These are phyloP conservation scores for Hymenoscyphus albidus DNA, from an alignment of 2,329 filamentous ascomycete genomes.

Conservation along the genomic window DNA sequence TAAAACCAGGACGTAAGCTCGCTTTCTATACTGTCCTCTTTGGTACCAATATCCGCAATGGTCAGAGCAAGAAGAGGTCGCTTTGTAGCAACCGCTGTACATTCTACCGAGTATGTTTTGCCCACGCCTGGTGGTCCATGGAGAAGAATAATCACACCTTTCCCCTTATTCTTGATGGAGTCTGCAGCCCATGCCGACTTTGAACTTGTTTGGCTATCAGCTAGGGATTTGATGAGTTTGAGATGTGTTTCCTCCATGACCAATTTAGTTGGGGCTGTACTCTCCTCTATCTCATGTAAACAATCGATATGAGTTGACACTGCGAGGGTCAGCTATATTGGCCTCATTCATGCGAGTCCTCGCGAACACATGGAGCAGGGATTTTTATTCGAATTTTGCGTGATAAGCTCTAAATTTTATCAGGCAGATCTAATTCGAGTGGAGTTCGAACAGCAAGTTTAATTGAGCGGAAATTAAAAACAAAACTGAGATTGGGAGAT, in stretches of 20 bases:
- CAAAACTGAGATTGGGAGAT: background rate
- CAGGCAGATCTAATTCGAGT: no score
- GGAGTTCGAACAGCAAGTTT: background rate
- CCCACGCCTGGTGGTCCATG: slow-evolving; percentile 12
- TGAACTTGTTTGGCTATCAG: background rate
- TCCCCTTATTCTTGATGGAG: slow-evolving; percentile 10
- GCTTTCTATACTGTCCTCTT: slow-evolving; percentile 40
- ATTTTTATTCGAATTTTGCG: no score
- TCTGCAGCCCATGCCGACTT: slow-evolving; percentile 3
- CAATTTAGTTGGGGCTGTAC: background rate
- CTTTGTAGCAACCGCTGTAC: slow-evolving; percentile 20
- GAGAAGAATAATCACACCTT: slow-evolving; percentile 13
- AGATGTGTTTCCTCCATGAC: background rate
- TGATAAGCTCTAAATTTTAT: no score
- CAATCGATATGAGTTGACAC: background rate
- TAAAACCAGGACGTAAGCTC: slow-evolving; percentile 41
- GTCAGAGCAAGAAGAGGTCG: slow-evolving; percentile 33
- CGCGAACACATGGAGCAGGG: no score
- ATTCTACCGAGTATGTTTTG: slow-evolving; percentile 27
- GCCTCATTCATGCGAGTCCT: background rate
- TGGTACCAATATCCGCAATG: slow-evolving; percentile 46
- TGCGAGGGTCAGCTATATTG: background rate
- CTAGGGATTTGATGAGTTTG: background rate
- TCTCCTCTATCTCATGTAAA: background rate
- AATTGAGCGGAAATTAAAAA: no score